Conservation (phyloP, 495 filamentous ascomycete species). For the Tetracladium setigerum region DNA sequence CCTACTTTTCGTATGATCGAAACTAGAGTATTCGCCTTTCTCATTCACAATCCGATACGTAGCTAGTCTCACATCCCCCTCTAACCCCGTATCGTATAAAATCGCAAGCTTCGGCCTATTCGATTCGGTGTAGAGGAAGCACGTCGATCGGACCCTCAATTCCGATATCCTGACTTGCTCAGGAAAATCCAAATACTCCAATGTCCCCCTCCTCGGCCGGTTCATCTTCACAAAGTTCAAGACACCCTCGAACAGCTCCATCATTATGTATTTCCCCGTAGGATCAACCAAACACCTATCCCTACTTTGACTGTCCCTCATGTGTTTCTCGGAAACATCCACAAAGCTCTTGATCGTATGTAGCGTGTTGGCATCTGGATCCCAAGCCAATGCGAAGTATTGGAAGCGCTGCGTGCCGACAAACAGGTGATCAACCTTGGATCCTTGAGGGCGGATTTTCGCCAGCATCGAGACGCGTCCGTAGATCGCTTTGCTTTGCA, state of each 20-base stretch:
- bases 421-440: slow-evolving; percentile 79
- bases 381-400: slow-evolving; percentile 87
- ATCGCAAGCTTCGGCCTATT: slow-evolving; percentile 74
- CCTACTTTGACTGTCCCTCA: slow-evolving; percentile 67
- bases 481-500: slow-evolving; percentile 60
- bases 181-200: slow-evolving; percentile 54
- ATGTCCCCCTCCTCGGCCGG: slow-evolving; percentile 47
- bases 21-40: slow-evolving; percentile 34
- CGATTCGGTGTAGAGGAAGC: slow-evolving; percentile 69
- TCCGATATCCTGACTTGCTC: slow-evolving; percentile 73
- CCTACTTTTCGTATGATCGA: slow-evolving; percentile 38
- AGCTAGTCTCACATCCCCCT: slow-evolving; percentile 52
- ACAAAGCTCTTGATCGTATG: slow-evolving; percentile 62
- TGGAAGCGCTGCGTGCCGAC: slow-evolving; percentile 82
- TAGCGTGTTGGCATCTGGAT: slow-evolving; percentile 50
- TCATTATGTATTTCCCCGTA: slow-evolving; percentile 66
- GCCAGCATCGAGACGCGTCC: slow-evolving; percentile 82
- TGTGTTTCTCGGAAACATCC: slow-evolving; percentile 71
- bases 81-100: slow-evolving; percentile 68
- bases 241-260: slow-evolving; percentile 86
- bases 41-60: slow-evolving; percentile 51
- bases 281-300: slow-evolving; percentile 80
- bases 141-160: slow-evolving; percentile 73
- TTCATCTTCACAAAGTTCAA: slow-evolving; percentile 68
- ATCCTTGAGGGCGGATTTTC: slow-evolving; percentile 65